These are phyloP conservation scores for Hypocrella siamensis DNA, from an alignment of 2,329 filamentous ascomycete genomes.

Conservation along the genomic window DNA sequence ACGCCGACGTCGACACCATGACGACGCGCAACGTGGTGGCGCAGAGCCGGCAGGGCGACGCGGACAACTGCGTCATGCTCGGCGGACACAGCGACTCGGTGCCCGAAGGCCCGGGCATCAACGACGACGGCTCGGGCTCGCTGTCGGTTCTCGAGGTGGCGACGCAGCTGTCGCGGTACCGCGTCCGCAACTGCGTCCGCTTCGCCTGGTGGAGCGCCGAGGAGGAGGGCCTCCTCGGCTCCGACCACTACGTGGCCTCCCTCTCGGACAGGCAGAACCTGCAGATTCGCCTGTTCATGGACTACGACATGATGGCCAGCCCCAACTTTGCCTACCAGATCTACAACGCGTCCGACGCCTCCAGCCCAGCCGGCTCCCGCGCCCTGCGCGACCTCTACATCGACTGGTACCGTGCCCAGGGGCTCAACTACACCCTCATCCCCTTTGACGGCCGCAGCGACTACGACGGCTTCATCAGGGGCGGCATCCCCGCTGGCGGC, in stretches of 20 bases:
- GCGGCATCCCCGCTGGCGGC: slow-evolving; percentile 58
- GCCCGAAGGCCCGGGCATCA: slow-evolving; percentile 53
- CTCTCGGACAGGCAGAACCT: slow-evolving; percentile 41
- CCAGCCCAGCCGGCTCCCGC: slow-evolving; percentile 55
- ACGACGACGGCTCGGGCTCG: slow-evolving; percentile 60
- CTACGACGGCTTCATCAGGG: slow-evolving; percentile 61
- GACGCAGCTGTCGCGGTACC: slow-evolving; percentile 38
- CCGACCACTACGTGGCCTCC: slow-evolving; percentile 41
- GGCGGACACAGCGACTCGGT: slow-evolving; percentile 51
- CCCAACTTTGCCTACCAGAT: slow-evolving; percentile 53
- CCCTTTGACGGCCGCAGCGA: slow-evolving; percentile 68
- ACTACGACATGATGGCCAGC: slow-evolving; percentile 56
- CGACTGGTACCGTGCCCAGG: slow-evolving; percentile 47
- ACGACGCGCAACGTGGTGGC: slow-evolving; percentile 45
- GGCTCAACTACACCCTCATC: slow-evolving; percentile 52
- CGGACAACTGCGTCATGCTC: slow-evolving; percentile 48
- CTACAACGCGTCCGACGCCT: slow-evolving; percentile 56
- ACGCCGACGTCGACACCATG: slow-evolving; percentile 38
- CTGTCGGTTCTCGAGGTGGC: slow-evolving; percentile 47
- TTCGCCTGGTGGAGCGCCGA: slow-evolving; percentile 56
- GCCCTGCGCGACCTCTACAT: slow-evolving; percentile 53
- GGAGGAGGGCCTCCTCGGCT: slow-evolving; percentile 51
- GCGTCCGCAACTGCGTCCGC: slow-evolving; percentile 48
- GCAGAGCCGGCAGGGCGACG: slow-evolving; percentile 43
- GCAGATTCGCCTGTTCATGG: slow-evolving; percentile 51